Conservation (phyloP, 108 stramenopile genomes). For the Poteriospumella lacustris region DNA sequence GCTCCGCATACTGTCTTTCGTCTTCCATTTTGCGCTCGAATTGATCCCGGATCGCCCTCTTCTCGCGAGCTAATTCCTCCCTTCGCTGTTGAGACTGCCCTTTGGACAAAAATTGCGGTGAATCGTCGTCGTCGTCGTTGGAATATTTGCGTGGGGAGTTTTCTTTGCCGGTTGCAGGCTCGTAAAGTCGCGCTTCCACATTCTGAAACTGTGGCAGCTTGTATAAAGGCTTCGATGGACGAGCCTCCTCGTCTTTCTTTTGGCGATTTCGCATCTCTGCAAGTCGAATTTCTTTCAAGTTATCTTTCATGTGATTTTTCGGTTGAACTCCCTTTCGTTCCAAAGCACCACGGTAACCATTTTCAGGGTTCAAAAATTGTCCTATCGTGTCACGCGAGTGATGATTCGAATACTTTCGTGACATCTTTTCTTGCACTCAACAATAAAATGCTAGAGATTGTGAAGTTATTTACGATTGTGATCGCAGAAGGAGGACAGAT, state of each 20-base stretch:
- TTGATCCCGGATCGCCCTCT: background rate
- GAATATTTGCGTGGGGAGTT: background rate
- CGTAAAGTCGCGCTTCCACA: background rate
- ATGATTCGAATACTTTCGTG: no score
- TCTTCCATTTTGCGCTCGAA: background rate
- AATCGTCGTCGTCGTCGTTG: background rate
- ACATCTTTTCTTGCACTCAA: no score
- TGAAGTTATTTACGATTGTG: no score
- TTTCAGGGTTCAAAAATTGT: background rate
- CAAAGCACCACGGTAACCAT: background rate
- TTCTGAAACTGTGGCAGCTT: constrained; percentile 12
- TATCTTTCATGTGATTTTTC: constrained; percentile 24
- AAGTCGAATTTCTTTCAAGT: background rate
- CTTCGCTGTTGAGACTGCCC: constrained; percentile 1
- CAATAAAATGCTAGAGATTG: no score
- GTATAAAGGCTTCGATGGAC: background rate
- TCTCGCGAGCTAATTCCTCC: background rate
- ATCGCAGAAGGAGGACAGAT: no score
- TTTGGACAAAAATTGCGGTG: background rate
- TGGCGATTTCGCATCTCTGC: background rate
- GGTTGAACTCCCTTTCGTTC: constrained; percentile 1
- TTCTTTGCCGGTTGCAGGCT: background rate
- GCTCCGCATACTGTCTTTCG: background rate
- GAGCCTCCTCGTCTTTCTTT: background rate
- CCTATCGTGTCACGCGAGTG: background rate